These are phyloP conservation scores for Gleditsia sinensis DNA, from an alignment of 306 rosid genomes.

Conservation along the genomic window DNA sequence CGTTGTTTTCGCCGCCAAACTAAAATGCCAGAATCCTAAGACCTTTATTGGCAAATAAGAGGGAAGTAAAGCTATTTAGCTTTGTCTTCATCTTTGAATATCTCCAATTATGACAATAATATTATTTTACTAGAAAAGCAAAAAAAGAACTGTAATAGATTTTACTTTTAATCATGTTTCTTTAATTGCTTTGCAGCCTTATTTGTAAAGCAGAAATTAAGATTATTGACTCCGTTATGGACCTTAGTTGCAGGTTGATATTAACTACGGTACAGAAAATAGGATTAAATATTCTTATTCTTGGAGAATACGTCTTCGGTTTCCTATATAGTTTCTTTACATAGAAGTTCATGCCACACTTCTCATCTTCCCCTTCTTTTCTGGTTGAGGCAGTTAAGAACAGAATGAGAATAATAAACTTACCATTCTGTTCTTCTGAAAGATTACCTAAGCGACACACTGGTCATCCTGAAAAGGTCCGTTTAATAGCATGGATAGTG, in stretches of 20 bases:
- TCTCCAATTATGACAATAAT: not conserved
- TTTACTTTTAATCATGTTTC: not conserved
- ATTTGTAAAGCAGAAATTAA: not conserved
- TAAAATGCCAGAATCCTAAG: not conserved
- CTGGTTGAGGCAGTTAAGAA: not conserved
- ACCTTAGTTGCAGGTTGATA: constrained; percentile 5
- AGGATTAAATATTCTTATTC: constrained; percentile 5
- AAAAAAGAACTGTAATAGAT: not conserved
- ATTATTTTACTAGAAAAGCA: not conserved
- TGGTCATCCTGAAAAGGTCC: not conserved
- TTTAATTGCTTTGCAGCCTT: not conserved
- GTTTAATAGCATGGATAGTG: not conserved
- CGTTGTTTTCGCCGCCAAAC: constrained; percentile 30
- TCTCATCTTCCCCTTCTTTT: constrained; percentile 5
- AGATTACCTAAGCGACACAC: constrained; percentile 13
- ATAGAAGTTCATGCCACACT: constrained; percentile 2
- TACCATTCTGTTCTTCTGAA: constrained; percentile 27
- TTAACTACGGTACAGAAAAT: not conserved
- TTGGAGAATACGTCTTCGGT: constrained; percentile 20
- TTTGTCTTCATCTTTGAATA: constrained; percentile 9
- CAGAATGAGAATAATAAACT: constrained; percentile 5
- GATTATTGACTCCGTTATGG: not conserved
- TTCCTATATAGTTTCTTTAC: constrained; percentile 20
- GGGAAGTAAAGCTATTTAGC: not conserved
- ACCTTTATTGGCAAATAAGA: not conserved